Evolutionary conservation across 208 protist species (phyloP), one percentile per base, ranked within the genome.

Genomic region (Porcisia hertigi): DNA sequence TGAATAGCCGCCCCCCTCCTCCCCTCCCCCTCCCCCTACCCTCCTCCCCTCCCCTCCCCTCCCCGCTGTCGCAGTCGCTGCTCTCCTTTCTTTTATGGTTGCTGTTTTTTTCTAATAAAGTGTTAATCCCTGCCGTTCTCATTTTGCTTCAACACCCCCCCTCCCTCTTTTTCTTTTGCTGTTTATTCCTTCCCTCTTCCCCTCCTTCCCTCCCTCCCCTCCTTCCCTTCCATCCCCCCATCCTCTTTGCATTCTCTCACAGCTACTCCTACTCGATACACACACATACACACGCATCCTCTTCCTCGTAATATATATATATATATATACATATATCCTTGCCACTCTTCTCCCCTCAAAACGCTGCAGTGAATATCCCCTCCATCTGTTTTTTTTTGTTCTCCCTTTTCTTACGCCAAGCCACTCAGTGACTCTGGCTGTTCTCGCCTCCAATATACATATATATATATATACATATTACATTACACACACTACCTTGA

Each of bases 91-190:
- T 58, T 52, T 18, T 71, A 63, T 49, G 2, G 6, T 23, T 66
- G 12, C 16, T 23, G 14, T n/a, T 49, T 52, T 52, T 52, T 52
- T 12, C 47, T 12, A 52, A 52, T 12, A 12, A 52, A 52, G 11
- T 52, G 47, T 52, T 12, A 52, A 52, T 49, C 12, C 5, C 20
- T 36, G 8, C 11, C 20, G 20, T 25, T 30, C 59, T 58, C 70
- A 49, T 57, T 67, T n/a, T 25, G 5, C n/a, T 18, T 54, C 43
- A 66, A 41, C 54, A 71, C 20, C 52, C 39, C 43, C 16, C 57
- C 49, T 67, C 7, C 71, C 55, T 69, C 53, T 58, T 67, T 75
- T 34, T 74, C 59, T 41, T 77, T 74, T 75, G 25, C 58, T 69
- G 5, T 52, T 70, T 77, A 12, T 49, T 82, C 34, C 45, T 12